A percentile compares a stretch with the other conserved stretches of the same genome.
Conservation (phyloP, 345 rosid species). For the Populus ilicifolia region DNA sequence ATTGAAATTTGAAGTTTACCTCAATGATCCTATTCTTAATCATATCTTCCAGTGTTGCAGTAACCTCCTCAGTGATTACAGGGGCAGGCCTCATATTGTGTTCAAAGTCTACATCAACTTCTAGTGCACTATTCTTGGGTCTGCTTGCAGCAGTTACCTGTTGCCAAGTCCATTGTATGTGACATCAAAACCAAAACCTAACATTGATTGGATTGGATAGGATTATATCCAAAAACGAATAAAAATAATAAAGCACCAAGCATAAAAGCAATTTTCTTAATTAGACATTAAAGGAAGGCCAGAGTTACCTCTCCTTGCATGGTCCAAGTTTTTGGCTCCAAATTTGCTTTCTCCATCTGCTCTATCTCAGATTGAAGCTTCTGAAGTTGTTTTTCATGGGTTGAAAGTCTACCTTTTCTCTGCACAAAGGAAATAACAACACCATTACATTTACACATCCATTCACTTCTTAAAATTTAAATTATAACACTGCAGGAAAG, state of each 20-base stretch:
- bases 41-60: conserved; percentile 79
- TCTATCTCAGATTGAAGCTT: conserved; percentile 59
- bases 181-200: not conserved
- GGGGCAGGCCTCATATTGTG: conserved; percentile 92
- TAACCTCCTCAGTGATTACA: conserved; percentile 89
- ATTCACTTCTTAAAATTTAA: not conserved
- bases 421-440: conserved; percentile 21
- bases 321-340: conserved; percentile 91
- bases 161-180: conserved; percentile 9
- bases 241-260: not conserved
- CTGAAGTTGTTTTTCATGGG: conserved; percentile 67
- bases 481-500: not conserved
- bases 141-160: conserved; percentile 85
- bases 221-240: not conserved
- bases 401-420: conserved; percentile 59
- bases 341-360: conserved; percentile 77
- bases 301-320: conserved; percentile 93
- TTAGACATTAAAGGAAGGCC: not conserved
- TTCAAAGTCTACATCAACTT: conserved; percentile 94
- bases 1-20: conserved; percentile 34
- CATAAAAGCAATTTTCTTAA: not conserved
- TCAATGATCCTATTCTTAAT: conserved; percentile 69
- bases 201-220: not conserved
- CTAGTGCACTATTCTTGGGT: conserved; percentile 92
- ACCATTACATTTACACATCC: not conserved